A percentile compares a stretch with the other conserved stretches of the same genome.
Evolutionary conservation across 1,139 yeast genomes (phyloP).

Genomic region (Trichomonascaceae sp.): DNA sequence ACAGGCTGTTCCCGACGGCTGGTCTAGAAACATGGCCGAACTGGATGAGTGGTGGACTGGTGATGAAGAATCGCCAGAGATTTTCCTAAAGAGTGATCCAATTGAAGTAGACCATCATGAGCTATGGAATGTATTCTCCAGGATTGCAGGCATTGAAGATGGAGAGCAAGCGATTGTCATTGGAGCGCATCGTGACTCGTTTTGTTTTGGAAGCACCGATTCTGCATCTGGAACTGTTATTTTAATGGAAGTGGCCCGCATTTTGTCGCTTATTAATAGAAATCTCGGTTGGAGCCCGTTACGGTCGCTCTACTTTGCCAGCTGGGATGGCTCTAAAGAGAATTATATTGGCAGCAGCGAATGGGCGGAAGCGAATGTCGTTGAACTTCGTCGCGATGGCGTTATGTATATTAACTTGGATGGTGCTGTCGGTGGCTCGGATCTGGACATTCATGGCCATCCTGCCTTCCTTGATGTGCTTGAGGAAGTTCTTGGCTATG

Average conservation of each 20-base stretch:
- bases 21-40: constrained; percentile 29
- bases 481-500: constrained; percentile 38
- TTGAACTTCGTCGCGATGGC: constrained; percentile 53
- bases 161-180: constrained; percentile 64
- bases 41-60: constrained; percentile 40
- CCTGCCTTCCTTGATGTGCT: constrained; percentile 54
- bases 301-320: constrained; percentile 73
- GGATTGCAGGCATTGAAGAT: constrained; percentile 77
- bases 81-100: constrained; percentile 42
- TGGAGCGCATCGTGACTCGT: constrained; percentile 80
- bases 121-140: constrained; percentile 74
- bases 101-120: constrained; percentile 56
- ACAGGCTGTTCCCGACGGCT: constrained; percentile 32
- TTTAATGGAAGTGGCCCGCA: constrained; percentile 62
- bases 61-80: constrained; percentile 34
- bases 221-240: constrained; percentile 75
- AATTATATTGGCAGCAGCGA: constrained; percentile 82
- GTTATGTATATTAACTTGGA: constrained; percentile 73
- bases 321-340: constrained; percentile 81
- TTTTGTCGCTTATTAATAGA: constrained; percentile 61
- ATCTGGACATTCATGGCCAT: constrained; percentile 54
- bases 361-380: constrained; percentile 58
- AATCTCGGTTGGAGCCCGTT: constrained; percentile 77
- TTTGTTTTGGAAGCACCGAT: constrained; percentile 67
- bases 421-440: constrained; percentile 61